A percentile compares a stretch with the other conserved stretches of the same genome.
Conservation (phyloP, 2,329 filamentous ascomycete species). For the Nannizziopsis arthrosporioides region DNA sequence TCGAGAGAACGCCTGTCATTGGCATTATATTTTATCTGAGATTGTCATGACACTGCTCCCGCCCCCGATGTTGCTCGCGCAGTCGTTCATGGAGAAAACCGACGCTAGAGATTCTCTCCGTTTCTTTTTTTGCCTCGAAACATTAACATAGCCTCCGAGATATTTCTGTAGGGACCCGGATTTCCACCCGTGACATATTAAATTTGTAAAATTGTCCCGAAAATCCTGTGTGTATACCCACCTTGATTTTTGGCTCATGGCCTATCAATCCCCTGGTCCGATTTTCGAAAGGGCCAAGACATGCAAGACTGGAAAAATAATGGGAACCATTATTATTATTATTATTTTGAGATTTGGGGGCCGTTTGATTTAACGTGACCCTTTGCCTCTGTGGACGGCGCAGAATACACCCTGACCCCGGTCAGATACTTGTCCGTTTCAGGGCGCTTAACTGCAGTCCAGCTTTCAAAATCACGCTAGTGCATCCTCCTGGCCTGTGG, state of each 20-base stretch:
- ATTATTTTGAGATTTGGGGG: background rate
- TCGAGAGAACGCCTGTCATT: background rate
- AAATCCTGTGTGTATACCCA: background rate
- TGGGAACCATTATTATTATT: too few species aligned
- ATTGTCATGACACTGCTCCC: background rate
- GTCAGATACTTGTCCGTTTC: slow-evolving; percentile 1
- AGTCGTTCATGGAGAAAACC: background rate
- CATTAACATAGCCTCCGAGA: too few species aligned
- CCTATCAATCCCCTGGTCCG: background rate
- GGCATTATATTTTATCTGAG: too few species aligned
- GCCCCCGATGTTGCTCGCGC: background rate
- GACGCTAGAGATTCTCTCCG: background rate
- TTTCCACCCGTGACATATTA: background rate
- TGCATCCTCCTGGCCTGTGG: background rate
- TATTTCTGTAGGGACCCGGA: background rate
- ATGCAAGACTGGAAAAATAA: background rate
- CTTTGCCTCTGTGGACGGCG: background rate
- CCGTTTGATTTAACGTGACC: background rate
- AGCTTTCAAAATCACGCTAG: background rate
- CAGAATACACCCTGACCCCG: background rate
- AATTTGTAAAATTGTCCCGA: background rate
- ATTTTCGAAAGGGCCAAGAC: too few species aligned
- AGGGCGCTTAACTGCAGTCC: slow-evolving; percentile 8
- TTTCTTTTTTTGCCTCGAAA: slow-evolving; percentile 8
- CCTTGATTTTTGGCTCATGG: background rate